These are phyloP conservation scores for Pseudotsuga menziesii DNA, from an alignment of 75 land plant species.

Conservation along the genomic window DNA sequence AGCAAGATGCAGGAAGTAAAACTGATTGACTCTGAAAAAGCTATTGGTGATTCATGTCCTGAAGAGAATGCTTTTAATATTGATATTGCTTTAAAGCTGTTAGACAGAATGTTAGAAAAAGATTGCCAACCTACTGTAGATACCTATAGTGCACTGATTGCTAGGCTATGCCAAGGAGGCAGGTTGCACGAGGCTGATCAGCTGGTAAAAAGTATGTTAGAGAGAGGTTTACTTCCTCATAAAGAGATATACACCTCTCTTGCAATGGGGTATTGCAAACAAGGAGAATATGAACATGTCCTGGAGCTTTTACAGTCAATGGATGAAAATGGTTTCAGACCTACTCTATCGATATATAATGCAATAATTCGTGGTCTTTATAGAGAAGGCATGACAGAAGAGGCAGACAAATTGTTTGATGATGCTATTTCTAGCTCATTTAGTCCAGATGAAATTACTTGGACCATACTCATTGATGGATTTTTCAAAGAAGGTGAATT, in stretches of 20 bases:
- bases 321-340: constrained; percentile 25
- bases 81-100: constrained; percentile 28
- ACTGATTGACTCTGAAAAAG: background rate
- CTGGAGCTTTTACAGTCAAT: constrained; percentile 30
- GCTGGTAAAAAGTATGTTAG: constrained; percentile 44
- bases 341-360: constrained; percentile 24
- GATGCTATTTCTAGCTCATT: constrained; percentile 22
- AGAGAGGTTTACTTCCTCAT: constrained; percentile 29
- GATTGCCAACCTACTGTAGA: constrained; percentile 34
- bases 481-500: constrained; percentile 22
- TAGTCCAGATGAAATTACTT: constrained; percentile 44
- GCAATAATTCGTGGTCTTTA: constrained; percentile 50
- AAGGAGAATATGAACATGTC: constrained; percentile 34
- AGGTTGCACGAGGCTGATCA: constrained; percentile 41
- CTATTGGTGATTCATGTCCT: constrained; percentile 14
- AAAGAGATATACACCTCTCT: constrained; percentile 47
- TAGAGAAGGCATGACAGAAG: constrained; percentile 37
- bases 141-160: constrained; percentile 42
- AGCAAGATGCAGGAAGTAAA: constrained; percentile 7
- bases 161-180: constrained; percentile 44
- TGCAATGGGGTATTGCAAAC: constrained; percentile 39
- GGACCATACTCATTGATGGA: constrained; percentile 44
- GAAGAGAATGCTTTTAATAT: constrained; percentile 39
- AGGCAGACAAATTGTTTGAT: constrained; percentile 35
- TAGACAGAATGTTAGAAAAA: constrained; percentile 40